Evolutionary conservation across 768 basidiomycete species (phyloP).

Genomic region (Lyophyllum decastes): DNA sequence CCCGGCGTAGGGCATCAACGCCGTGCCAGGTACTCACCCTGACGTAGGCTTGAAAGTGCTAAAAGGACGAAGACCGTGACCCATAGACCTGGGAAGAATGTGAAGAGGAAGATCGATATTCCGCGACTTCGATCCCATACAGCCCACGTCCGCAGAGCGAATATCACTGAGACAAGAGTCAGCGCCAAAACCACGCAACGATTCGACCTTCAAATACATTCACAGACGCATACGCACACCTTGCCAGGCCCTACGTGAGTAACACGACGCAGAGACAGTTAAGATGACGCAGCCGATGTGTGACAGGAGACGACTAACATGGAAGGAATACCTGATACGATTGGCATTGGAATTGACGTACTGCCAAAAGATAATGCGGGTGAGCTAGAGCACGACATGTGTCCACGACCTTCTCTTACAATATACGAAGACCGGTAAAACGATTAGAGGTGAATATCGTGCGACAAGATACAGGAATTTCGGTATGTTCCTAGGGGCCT

Average conservation of each 20-base stretch:
- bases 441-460: constrained; percentile 3
- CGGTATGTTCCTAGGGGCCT: constrained; percentile 3
- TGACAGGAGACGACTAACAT: neutral
- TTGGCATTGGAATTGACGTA: neutral
- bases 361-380: neutral
- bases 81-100: neutral
- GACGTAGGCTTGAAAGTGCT: neutral
- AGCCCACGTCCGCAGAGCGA: constrained; percentile 8
- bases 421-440: neutral
- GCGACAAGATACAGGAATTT: constrained; percentile 5
- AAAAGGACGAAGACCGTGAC: neutral
- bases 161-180: neutral
- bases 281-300: neutral
- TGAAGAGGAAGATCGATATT: constrained; percentile 6
- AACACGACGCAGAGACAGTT: no score
- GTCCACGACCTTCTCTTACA: neutral
- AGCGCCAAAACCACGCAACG: neutral
- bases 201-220: neutral
- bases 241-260: constrained; percentile 2
- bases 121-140: constrained; percentile 5
- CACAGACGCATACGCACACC: constrained; percentile 2
- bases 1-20: no score
- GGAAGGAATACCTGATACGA: neutral
- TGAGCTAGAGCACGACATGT: neutral
- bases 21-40: neutral